Conservation (phyloP, 2,329 filamentous ascomycete genomes). For the Monosporascus cannonballus region DNA sequence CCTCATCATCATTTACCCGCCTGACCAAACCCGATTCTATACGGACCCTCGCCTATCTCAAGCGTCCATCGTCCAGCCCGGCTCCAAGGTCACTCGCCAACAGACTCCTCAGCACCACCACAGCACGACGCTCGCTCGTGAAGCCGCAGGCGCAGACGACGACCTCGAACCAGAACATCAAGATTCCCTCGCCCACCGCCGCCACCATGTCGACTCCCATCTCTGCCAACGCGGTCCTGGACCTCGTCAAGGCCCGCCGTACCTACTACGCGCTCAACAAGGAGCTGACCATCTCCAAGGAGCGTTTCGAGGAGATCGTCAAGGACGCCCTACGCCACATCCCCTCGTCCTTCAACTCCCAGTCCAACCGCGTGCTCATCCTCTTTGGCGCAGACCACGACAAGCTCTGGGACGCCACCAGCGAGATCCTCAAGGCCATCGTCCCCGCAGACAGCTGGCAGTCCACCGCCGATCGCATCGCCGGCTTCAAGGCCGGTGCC, state of each 20-base stretch:
- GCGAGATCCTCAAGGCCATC: constrained; percentile 58
- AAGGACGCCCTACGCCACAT: constrained; percentile 59
- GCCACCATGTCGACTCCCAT: constrained; percentile 37
- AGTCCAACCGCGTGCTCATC: constrained; percentile 72
- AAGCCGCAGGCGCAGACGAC: constrained; percentile 9
- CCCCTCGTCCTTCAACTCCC: constrained; percentile 84
- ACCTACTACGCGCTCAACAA: constrained; percentile 63
- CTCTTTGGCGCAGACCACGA: constrained; percentile 79
- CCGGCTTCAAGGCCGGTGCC: constrained; percentile 62
- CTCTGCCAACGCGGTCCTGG: constrained; percentile 49
- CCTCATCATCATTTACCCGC: constrained; percentile 17
- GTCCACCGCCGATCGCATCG: constrained; percentile 34
- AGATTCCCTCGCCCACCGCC: constrained; percentile 17
- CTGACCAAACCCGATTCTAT: constrained; percentile 8
- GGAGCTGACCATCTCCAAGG: constrained; percentile 50
- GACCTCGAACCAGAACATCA: constrained; percentile 12
- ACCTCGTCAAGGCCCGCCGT: constrained; percentile 62
- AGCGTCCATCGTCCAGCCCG: constrained; percentile 1
- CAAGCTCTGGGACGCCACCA: constrained; percentile 74
- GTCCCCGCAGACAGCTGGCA: constrained; percentile 61
- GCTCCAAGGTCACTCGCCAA: not conserved
- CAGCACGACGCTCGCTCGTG: constrained; percentile 8
- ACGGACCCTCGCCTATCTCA: constrained; percentile 1
- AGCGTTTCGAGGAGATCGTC: constrained; percentile 60
- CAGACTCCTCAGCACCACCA: constrained; percentile 18